A percentile compares a stretch with the other conserved stretches of the same genome.
Evolutionary conservation across 1,139 yeast genomes (phyloP).

Genomic region (Geotrichum klebahnii): DNA sequence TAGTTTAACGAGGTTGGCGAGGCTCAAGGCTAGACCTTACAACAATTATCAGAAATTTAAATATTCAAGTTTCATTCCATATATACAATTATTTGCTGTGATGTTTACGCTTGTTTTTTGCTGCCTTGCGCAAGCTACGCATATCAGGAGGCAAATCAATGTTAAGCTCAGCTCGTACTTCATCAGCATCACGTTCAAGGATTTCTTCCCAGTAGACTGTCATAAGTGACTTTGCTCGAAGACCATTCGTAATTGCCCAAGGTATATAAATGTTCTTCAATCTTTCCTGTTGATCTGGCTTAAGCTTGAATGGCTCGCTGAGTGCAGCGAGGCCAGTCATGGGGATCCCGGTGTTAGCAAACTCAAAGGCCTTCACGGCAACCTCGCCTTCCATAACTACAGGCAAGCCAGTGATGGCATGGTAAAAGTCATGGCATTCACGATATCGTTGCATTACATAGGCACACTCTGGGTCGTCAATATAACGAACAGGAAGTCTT

Average conservation of each 20-base stretch:
- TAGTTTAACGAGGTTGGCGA: no score
- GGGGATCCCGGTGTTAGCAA: slow-evolving; percentile 86
- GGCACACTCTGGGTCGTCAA: slow-evolving; percentile 87
- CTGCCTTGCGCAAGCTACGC: slow-evolving; percentile 52
- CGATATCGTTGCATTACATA: slow-evolving; percentile 88
- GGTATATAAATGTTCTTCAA: slow-evolving; percentile 65
- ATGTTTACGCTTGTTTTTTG: neutral
- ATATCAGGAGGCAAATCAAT: slow-evolving; percentile 77
- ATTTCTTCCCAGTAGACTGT: slow-evolving; percentile 92
- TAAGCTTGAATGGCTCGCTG: slow-evolving; percentile 76
- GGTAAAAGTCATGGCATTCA: slow-evolving; percentile 96
- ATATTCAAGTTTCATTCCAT: no score
- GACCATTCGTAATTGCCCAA: slow-evolving; percentile 80
- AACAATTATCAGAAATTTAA: no score
- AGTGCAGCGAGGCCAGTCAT: slow-evolving; percentile 93
- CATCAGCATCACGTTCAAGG: slow-evolving; percentile 66
- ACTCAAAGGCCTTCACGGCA: slow-evolving; percentile 88
- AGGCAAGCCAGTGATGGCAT: slow-evolving; percentile 85
- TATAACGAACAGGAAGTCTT: slow-evolving; percentile 77
- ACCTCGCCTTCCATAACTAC: slow-evolving; percentile 93
- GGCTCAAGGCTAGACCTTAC: no score
- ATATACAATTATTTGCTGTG: no score
- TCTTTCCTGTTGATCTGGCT: slow-evolving; percentile 49
- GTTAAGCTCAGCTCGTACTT: slow-evolving; percentile 64
- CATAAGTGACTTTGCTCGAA: slow-evolving; percentile 68